These are phyloP conservation scores for Sungouiozyma ichnusensis DNA, from an alignment of 805 yeast genomes.

Conservation along the genomic window DNA sequence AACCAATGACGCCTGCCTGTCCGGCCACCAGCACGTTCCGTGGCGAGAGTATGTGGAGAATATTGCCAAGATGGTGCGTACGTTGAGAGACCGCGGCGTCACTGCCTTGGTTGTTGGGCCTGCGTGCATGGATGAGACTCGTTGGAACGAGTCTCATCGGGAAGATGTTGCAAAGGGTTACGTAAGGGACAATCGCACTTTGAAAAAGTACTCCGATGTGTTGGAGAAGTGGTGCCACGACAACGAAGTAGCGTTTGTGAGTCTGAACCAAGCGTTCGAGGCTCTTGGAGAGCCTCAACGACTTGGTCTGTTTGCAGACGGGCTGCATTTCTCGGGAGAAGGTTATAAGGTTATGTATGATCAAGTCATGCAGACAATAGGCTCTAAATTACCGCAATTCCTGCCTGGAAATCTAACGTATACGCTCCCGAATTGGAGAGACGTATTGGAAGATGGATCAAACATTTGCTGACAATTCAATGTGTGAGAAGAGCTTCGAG, in stretches of 20 bases:
- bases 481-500: too few relatives aligned
- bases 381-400: slow-evolving; percentile 37
- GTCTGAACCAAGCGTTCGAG: slow-evolving; percentile 38
- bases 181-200: slow-evolving; percentile 36
- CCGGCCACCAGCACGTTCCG: slow-evolving; percentile 40
- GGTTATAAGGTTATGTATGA: slow-evolving; percentile 43
- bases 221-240: slow-evolving; percentile 36
- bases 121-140: slow-evolving; percentile 39
- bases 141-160: slow-evolving; percentile 30
- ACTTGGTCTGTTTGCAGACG: slow-evolving; percentile 38
- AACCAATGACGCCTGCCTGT: slow-evolving; percentile 58
- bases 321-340: slow-evolving; percentile 48
- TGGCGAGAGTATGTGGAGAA: slow-evolving; percentile 41
- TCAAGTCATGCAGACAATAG: slow-evolving; percentile 34
- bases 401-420: slow-evolving; percentile 32
- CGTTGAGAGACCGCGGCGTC: slow-evolving; percentile 34
- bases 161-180: slow-evolving; percentile 33
- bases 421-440: slow-evolving; percentile 35
- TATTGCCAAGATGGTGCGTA: slow-evolving; percentile 32
- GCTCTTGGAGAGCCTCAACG: slow-evolving; percentile 33
- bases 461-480: too few relatives aligned
- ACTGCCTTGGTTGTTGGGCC: slow-evolving; percentile 55
- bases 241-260: slow-evolving; percentile 46
- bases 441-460: slow-evolving; percentile 21
- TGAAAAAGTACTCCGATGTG: slow-evolving; percentile 42